Percentiles rank a stretch among this genome's conserved stretches.
Conservation (phyloP, 257 asterid species). For the Salvia splendens region DNA sequence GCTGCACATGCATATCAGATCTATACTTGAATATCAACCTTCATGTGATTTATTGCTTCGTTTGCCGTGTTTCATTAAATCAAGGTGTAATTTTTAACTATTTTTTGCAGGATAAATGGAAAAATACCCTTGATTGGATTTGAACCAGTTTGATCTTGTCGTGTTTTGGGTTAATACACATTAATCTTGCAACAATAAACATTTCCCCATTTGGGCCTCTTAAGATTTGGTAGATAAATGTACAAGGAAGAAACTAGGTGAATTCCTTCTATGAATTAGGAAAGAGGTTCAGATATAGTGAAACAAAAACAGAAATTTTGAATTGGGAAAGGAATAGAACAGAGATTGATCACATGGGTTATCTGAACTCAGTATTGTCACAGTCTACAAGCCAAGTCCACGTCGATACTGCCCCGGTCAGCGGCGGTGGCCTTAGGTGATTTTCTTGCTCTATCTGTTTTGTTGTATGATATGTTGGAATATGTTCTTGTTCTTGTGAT, state of each 20-base stretch:
- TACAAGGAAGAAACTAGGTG: constrained; percentile 25
- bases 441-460: constrained; percentile 15
- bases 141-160: constrained; percentile 37
- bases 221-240: constrained; percentile 15
- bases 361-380: constrained; percentile 78
- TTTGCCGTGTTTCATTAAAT: constrained; percentile 15
- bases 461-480: no score
- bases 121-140: constrained; percentile 28
- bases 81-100: neutral
- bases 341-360: constrained; percentile 65
- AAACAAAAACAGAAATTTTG: constrained; percentile 16
- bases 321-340: constrained; percentile 13
- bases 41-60: constrained; percentile 30
- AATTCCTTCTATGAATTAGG: constrained; percentile 28
- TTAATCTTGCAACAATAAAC: neutral
- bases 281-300: constrained; percentile 25
- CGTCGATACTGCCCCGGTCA: constrained; percentile 80
- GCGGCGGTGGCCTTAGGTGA: constrained; percentile 97
- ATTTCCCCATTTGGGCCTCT: constrained; percentile 31
- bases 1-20: constrained; percentile 38
- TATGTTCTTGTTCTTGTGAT: neutral
- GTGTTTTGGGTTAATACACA: constrained; percentile 15
- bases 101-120: constrained; percentile 37
- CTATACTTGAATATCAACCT: constrained; percentile 35
- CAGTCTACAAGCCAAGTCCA: constrained; percentile 64